A percentile compares a stretch with the other conserved stretches of the same genome.
phyloP scores from a whole-genome alignment of 2,329 filamentous ascomycete genomes.

The Colletotrichum simmondsii region DNA sequence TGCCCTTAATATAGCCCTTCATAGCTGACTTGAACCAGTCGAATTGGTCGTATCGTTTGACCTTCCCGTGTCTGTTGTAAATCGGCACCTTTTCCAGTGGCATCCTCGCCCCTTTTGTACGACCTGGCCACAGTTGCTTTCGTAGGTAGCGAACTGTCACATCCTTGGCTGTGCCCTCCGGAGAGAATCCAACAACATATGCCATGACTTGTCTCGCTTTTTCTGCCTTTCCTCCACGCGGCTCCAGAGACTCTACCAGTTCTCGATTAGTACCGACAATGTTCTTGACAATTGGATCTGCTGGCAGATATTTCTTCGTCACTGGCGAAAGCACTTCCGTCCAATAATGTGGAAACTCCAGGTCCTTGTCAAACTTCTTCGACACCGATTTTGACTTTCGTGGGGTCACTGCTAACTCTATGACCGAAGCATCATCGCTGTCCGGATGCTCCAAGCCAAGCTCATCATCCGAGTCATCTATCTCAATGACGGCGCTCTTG shows the following conservation, averaged over 20 bases:
- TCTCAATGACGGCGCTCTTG: slow-evolving; percentile 8
- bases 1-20: slow-evolving; percentile 72
- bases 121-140: slow-evolving; percentile 83
- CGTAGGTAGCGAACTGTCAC: slow-evolving; percentile 93
- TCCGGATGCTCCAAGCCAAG: slow-evolving; percentile 54
- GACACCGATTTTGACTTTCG: slow-evolving; percentile 48
- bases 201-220: slow-evolving; percentile 89
- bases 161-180: slow-evolving; percentile 92
- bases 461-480: slow-evolving; percentile 27
- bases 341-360: slow-evolving; percentile 93
- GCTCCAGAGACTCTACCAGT: slow-evolving; percentile 80
- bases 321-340: slow-evolving; percentile 87
- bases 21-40: slow-evolving; percentile 92
- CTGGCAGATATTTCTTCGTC: slow-evolving; percentile 80
- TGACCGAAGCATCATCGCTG: slow-evolving; percentile 68
- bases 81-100: slow-evolving; percentile 83
- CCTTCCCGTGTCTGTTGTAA: slow-evolving; percentile 80
- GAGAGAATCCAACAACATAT: slow-evolving; percentile 85
- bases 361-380: slow-evolving; percentile 76
- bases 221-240: slow-evolving; percentile 84
- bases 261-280: slow-evolving; percentile 79
- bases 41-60: slow-evolving; percentile 79
- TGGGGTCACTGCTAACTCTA: slow-evolving; percentile 62
- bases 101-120: slow-evolving; percentile 87
- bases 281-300: slow-evolving; percentile 79